Evolutionary conservation across 441 rosid species (phyloP), one percentile per base, ranked within the genome.

Genomic region (Sinapis alba): DNA sequence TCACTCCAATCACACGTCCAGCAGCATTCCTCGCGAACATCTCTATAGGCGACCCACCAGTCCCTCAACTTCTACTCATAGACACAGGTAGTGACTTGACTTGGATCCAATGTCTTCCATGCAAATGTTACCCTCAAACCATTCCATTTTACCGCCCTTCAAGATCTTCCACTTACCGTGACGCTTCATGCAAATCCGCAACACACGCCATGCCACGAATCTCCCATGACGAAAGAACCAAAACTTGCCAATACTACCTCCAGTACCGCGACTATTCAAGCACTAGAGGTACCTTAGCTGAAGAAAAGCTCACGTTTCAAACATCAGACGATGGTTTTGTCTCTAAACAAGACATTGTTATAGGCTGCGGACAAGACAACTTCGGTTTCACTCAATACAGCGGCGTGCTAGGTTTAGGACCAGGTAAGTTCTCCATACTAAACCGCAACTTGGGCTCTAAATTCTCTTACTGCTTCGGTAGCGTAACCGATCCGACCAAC

Each of bases 381-480:
- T 77, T 59, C 2, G 74, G 62, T 57, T 24, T 18, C 10, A 43
- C 20, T 36, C 78, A 78, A 18, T 28, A 50, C 45, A 81, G 73
- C 2, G 92, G 89, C 12, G 75, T 86, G 0, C 72, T 88, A 3
- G 92, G 90, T 26, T 85, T 90, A 1, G 88, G 87, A 12, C 73
- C 76, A 1, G 57, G 75, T 28, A 19, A 23, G n/a, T 64, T 78
- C 58, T 84, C 89, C 0, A 43, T 78, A 21, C 30, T 84, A 13
- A 79, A 59, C 13, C 43, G 80, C 9, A 70, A 77, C 57, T 63
- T 83, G 2, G 80, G 79, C 2, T 77, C 76, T 2, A 72, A 8
- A 2, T 89, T 91, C 75, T 87, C 92, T 5, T 89, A 89, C 36
- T 89, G 91, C 70, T 77, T 89, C 7, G 89, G 92, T 2, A 79